Base-by-base conservation (phyloP, 2,329 filamentous ascomycete genomes). In the Grosmannia serpens region DNA sequence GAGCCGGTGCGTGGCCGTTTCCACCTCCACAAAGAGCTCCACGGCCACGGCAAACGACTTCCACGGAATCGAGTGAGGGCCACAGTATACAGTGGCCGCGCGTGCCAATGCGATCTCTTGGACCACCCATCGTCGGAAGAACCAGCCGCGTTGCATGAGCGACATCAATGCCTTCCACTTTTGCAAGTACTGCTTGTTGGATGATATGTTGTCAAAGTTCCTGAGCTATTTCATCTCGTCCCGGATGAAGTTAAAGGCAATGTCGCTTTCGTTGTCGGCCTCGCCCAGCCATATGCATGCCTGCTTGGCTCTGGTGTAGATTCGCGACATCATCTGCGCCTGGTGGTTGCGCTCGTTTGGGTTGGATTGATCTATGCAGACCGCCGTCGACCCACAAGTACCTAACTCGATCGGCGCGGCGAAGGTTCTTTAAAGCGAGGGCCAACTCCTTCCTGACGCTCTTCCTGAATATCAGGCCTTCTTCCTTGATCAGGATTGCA, bases 51-150 rank as follows among this genome's bases (percentile, higher is more conserved):
- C 47, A 26, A 50, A 50, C 24, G 13, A 22, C 47, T 50, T 50
- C 38, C 56, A 52, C 29, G 56, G 35, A 20, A 51, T n/a, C 11
- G 44, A 38, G 29, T 51, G 6, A 17, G 20, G 3, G 6, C 60
- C 60, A 33, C 60, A 55, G 54, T 61, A 55, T 3, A 61, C 53
- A 20, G 50, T 61, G 33, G 57, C 60, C 5, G 56, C 41, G 8
- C 57, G 55, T 2, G 60, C 52, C 29, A 61, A 44, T 9, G 60
- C 57, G 31, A 59, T 58, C 33, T 61, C 60, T 47, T 61, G 60
- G 9, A 61, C 58, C 3, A 61, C 56, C 57, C 60, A 61, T 8
- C 55, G 55, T 17, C 60, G 51, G 27, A 47, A 57, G 49, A 61
- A 59, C 57, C 57, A 59, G 10, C 6, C 8, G 3, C 38, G 22